Conservation (phyloP, 2,329 filamentous ascomycete genomes). For the Scytalidium lignicola region DNA sequence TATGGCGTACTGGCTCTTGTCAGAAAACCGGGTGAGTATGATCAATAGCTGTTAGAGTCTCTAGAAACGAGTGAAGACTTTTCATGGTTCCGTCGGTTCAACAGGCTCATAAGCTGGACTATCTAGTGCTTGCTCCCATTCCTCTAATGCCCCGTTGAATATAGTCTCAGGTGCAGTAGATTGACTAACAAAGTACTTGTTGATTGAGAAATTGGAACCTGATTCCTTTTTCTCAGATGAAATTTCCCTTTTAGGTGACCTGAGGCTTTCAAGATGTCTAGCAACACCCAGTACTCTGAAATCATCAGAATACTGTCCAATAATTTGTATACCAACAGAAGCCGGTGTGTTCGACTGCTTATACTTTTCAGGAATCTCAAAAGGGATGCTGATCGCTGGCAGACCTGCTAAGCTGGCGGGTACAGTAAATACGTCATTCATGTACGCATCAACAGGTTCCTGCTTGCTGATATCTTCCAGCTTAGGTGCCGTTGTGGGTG, state of each 20-base stretch:
- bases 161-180: not conserved
- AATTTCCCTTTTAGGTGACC: not conserved
- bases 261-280: conserved; percentile 22
- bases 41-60: too few relatives aligned
- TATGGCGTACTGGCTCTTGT: too few relatives aligned
- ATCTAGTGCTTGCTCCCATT: not conserved
- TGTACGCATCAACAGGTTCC: conserved; percentile 68
- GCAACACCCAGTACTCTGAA: conserved; percentile 56
- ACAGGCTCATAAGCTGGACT: not conserved
- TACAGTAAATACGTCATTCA: conserved; percentile 94
- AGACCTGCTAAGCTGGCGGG: conserved; percentile 89
- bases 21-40: too few relatives aligned
- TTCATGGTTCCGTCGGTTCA: too few relatives aligned
- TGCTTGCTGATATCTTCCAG: conserved; percentile 52
- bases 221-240: not conserved
- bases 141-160: not conserved
- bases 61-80: too few relatives aligned
- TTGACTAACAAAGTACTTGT: not conserved
- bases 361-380: conserved; percentile 31
- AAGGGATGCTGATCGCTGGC: conserved; percentile 80
- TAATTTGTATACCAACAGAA: conserved; percentile 63
- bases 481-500: conserved; percentile 68
- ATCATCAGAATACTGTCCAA: conserved; percentile 80
- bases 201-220: too few relatives aligned
- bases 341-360: conserved; percentile 32